Conservation (phyloP, 345 rosid genomes). For the Syzygium aromaticum region DNA sequence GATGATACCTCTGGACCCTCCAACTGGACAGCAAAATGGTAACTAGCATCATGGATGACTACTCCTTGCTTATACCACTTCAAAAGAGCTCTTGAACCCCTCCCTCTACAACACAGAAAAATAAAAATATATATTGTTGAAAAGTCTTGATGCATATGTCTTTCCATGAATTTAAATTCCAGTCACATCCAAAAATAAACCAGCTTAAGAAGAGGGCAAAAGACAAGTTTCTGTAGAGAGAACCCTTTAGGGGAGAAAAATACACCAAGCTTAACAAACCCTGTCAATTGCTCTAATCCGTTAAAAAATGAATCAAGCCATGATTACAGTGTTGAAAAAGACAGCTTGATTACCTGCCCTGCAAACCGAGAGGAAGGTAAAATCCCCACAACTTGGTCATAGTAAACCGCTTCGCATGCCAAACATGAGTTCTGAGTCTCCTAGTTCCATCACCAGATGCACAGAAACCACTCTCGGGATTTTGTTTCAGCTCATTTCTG, state of each 20-base stretch:
- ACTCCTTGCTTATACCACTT: slow-evolving; percentile 57
- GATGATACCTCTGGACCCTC: slow-evolving; percentile 69
- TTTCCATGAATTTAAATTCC: background rate
- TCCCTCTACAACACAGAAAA: slow-evolving; percentile 51
- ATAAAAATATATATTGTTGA: background rate
- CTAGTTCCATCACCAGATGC: slow-evolving; percentile 78
- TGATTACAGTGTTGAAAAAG: background rate
- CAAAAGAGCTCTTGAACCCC: slow-evolving; percentile 78
- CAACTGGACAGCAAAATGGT: slow-evolving; percentile 49
- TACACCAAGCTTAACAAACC: background rate
- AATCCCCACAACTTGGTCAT: slow-evolving; percentile 86
- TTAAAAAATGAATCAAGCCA: background rate
- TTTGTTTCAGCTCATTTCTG: slow-evolving; percentile 52
- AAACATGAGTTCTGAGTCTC: slow-evolving; percentile 86
- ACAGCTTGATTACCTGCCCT: slow-evolving; percentile 47
- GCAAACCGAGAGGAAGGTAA: slow-evolving; percentile 80
- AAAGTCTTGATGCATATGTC: background rate
- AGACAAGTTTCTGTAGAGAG: background rate
- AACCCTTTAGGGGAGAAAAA: background rate
- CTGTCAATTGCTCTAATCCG: background rate
- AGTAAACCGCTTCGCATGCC: slow-evolving; percentile 86
- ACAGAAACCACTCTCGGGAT: slow-evolving; percentile 46
- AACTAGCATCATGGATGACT: slow-evolving; percentile 75
- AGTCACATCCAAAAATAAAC: background rate
- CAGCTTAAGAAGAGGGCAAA: background rate